These are phyloP conservation scores for Suillus brevipes DNA, from an alignment of 768 basidiomycete genomes.

Conservation along the genomic window DNA sequence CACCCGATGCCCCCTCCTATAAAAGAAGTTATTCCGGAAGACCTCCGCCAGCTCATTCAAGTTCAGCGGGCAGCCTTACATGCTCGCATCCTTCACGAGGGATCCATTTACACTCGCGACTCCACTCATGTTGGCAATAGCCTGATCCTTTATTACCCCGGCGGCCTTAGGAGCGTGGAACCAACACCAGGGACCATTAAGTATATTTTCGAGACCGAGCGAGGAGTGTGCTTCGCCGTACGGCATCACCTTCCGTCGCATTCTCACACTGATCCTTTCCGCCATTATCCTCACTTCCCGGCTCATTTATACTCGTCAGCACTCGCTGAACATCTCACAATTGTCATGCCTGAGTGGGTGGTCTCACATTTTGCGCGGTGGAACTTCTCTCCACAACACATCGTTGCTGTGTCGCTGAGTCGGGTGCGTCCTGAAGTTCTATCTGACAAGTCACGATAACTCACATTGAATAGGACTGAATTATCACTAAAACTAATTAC, in stretches of 20 bases:
- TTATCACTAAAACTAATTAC: too few species aligned
- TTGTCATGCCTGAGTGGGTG: slow-evolving; percentile 13
- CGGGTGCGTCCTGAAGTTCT: too few species aligned
- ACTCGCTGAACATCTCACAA: not conserved
- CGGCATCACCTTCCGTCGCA: not conserved
- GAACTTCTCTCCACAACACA: too few species aligned
- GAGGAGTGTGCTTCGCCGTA: slow-evolving; percentile 5
- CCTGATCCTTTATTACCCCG: too few species aligned
- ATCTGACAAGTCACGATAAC: too few species aligned
- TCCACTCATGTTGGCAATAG: too few species aligned
- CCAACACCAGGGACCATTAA: slow-evolving; percentile 19
- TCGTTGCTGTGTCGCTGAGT: slow-evolving; percentile 3
- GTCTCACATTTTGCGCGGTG: slow-evolving; percentile 5
- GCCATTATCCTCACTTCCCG: not conserved
- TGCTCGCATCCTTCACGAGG: slow-evolving; percentile 7
- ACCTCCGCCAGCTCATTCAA: slow-evolving; percentile 7
- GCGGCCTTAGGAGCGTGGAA: not conserved
- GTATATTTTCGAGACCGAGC: slow-evolving; percentile 12
- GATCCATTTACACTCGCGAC: slow-evolving; percentile 7
- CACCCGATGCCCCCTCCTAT: too few species aligned
- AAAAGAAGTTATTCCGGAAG: not conserved
- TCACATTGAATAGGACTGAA: too few species aligned
- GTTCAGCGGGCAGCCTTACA: not conserved
- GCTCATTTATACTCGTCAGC: not conserved
- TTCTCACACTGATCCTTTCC: slow-evolving; percentile 5